Evolutionary conservation across 1,284 basidiomycete genomes (phyloP), one percentile per base, ranked within the genome.

Genomic region (Pseudozyma flocculosa): DNA sequence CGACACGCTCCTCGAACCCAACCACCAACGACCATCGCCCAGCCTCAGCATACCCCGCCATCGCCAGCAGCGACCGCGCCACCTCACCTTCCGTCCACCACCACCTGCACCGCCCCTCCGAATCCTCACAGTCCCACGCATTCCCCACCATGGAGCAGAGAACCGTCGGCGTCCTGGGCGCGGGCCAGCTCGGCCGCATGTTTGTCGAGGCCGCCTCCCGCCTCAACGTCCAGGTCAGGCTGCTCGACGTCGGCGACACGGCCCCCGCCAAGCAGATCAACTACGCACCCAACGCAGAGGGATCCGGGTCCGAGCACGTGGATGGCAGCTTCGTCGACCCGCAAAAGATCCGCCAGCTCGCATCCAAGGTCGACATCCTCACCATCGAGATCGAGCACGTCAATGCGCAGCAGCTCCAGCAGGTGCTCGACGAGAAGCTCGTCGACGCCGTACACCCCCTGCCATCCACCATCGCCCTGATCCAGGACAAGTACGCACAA

Each of bases 331-430:
- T 97, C 80, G 82, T 88, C 32, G 88, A 92, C 73, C 84, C 88
- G 3, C 80, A 80, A 21, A 88, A 89, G 79, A 96, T 99, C 70
- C 82, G 83, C 41, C 83, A 88, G 67, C 85, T 99, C 18, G 91
- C 92, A 0, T 66, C 79, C 19, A 86, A 87, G 75, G 92, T 90
- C 36, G 90, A 97, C 73, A 82, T 98, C 37, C 81, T 98, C 49
- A 98, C 95, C 0, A 87, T 95, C 48, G 94, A 99, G 81, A 98
- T 98, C 43, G 94, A 99, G 80, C 94, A 99, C 74, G 92, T 99
- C 51, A 86, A 95, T 70, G 90, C 85, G 7, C 81, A 81, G 22
- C 85, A 91, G 1, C 82, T 98, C 8, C 85, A 75, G 38, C 50
- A 53, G 36, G 75, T 76, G 26, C 69, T 76, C 34, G 73, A 75